These are phyloP conservation scores for Cercospora beticola DNA, from an alignment of 2,329 filamentous ascomycete species.

Conservation along the genomic window DNA sequence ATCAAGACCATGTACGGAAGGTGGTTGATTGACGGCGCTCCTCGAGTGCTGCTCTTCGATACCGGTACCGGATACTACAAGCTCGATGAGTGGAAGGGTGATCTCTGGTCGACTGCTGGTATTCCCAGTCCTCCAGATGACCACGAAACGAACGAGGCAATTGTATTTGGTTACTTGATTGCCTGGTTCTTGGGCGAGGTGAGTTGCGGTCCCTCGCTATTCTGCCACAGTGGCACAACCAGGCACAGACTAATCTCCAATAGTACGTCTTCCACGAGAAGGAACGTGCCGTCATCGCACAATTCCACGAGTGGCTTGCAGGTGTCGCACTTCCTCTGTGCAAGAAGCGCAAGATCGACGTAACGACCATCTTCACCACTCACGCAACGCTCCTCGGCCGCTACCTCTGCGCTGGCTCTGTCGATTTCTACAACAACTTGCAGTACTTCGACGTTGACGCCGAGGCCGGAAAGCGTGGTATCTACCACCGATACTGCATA, in stretches of 20 bases:
- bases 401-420: slow-evolving; percentile 94
- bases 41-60: slow-evolving; percentile 89
- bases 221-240: slow-evolving; percentile 13
- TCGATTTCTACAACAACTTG: slow-evolving; percentile 99
- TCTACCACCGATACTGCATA: slow-evolving; percentile 98
- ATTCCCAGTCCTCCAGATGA: slow-evolving; percentile 93
- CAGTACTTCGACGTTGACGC: slow-evolving; percentile 95
- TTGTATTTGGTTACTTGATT: slow-evolving; percentile 95
- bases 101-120: slow-evolving; percentile 87
- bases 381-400: slow-evolving; percentile 93
- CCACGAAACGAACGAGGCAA: slow-evolving; percentile 94
- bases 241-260: slow-evolving; percentile 14
- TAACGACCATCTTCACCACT: slow-evolving; percentile 98
- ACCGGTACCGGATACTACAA: slow-evolving; percentile 89
- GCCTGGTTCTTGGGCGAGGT: slow-evolving; percentile 99
- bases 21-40: slow-evolving; percentile 96
- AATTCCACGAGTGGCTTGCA: slow-evolving; percentile 98
- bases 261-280: slow-evolving; percentile 94
- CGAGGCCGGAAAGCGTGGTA: slow-evolving; percentile 94
- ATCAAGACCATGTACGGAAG: slow-evolving; percentile 88
- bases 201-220: slow-evolving; percentile 33
- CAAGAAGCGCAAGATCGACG: slow-evolving; percentile 91
- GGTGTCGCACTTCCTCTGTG: slow-evolving; percentile 88
- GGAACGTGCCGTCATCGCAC: slow-evolving; percentile 86
- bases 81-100: slow-evolving; percentile 94